Conservation (phyloP, 2,329 filamentous ascomycete species). For the Colletotrichum neosansevieriae region DNA sequence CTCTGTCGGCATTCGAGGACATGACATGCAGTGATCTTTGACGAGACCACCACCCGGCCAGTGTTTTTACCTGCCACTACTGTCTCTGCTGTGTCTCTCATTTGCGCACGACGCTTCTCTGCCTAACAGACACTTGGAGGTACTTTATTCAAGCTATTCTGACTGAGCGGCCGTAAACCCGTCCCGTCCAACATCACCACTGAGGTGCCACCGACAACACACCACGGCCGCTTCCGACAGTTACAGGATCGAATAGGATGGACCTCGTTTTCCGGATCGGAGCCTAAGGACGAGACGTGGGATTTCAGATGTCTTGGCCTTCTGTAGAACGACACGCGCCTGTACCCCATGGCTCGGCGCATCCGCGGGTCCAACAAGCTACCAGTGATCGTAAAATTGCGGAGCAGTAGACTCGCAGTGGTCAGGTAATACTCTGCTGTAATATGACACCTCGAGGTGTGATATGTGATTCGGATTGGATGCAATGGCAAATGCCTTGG, state of each 20-base stretch:
- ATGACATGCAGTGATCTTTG: not conserved
- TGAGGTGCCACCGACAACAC: conserved; percentile 1
- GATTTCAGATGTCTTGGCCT: not conserved
- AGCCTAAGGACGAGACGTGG: conserved; percentile 7
- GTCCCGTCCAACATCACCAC: not conserved
- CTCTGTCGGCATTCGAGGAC: not conserved
- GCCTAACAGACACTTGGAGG: not conserved
- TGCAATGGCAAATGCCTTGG: not conserved
- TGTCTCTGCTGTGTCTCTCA: conserved; percentile 22
- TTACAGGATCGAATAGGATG: not conserved
- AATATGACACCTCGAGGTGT: conserved; percentile 11
- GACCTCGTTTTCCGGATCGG: conserved; percentile 1
- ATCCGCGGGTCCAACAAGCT: not conserved
- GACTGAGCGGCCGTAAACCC: not conserved
- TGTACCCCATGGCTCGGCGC: conserved; percentile 2
- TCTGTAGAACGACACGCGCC: not conserved
- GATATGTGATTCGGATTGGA: conserved; percentile 10
- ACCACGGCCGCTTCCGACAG: not conserved
- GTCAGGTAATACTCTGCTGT: conserved; percentile 6
- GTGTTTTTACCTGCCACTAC: not conserved
- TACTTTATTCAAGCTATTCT: not conserved
- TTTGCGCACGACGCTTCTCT: not conserved
- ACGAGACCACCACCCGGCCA: too few species aligned
- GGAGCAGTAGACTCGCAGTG: too few species aligned
- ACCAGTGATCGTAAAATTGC: not conserved